Conservation (phyloP, 345 rosid genomes). For the Eucalyptus curtisii region DNA sequence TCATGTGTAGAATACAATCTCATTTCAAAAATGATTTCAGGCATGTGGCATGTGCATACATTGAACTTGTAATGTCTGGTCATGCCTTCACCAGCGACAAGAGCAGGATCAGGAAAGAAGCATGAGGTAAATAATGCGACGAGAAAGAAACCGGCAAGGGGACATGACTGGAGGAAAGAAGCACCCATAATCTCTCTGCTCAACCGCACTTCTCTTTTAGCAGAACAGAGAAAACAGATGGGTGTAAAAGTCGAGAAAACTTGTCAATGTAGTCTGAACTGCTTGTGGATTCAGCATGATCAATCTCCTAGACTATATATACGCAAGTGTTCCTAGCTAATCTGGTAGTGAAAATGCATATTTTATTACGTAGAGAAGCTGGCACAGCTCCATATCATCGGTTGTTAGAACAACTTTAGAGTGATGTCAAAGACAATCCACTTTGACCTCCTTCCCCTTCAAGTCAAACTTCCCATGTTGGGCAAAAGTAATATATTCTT, state of each 20-base stretch:
- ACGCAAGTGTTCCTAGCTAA: neutral
- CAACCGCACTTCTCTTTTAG: neutral
- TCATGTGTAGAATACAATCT: neutral
- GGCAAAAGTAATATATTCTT: neutral
- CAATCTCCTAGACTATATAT: neutral
- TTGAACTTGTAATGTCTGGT: constrained; percentile 72
- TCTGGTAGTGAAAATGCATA: neutral
- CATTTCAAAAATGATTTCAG: neutral
- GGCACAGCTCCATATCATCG: neutral
- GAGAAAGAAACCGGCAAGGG: neutral
- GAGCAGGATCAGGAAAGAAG: constrained; percentile 18
- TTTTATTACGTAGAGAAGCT: neutral
- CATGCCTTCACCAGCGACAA: constrained; percentile 17
- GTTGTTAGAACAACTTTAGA: constrained; percentile 70
- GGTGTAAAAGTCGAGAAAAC: neutral
- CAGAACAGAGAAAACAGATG: neutral
- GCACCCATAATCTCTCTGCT: neutral
- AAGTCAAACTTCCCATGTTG: constrained; percentile 4
- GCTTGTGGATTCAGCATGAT: neutral
- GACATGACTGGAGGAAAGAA: neutral
- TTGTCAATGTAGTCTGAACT: neutral
- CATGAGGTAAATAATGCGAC: constrained; percentile 1
- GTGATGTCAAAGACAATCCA: constrained; percentile 73
- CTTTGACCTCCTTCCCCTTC: constrained; percentile 30
- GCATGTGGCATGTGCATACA: constrained; percentile 12